Conservation (phyloP, 106 monocot species). For the Alisma plantagoaquatica region DNA sequence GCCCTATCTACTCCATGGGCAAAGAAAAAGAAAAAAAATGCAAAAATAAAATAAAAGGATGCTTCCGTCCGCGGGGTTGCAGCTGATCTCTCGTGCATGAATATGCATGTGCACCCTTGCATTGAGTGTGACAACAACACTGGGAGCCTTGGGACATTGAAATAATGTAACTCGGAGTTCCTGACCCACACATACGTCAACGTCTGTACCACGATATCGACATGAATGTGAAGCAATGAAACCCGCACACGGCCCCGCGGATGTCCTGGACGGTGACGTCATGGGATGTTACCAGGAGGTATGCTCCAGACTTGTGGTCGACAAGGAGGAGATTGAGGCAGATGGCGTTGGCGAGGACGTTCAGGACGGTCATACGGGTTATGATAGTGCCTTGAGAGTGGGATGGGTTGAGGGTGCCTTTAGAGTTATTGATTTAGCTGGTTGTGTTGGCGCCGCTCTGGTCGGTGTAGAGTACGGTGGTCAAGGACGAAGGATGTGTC, state of each 20-base stretch:
- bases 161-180: conserved; percentile 47
- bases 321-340: conserved; percentile 22
- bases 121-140: too few relatives aligned
- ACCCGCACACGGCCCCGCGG: conserved; percentile 61
- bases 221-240: conserved; percentile 82
- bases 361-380: conserved; percentile 51
- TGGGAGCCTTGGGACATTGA: too few relatives aligned
- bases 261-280: conserved; percentile 51
- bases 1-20: too few relatives aligned
- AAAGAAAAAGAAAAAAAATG: too few relatives aligned
- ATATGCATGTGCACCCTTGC: too few relatives aligned
- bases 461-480: conserved; percentile 64
- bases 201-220: conserved; percentile 68
- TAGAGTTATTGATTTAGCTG: too few relatives aligned
- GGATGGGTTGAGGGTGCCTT: too few relatives aligned
- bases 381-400: too few relatives aligned
- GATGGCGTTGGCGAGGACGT: conserved; percentile 43
- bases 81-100: too few relatives aligned
- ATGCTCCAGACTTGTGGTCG: conserved; percentile 52
- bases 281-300: conserved; percentile 50
- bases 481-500: conserved; percentile 24
- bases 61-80: too few relatives aligned
- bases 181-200: conserved; percentile 73
- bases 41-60: too few relatives aligned
- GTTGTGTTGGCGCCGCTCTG: conserved; percentile 63